Evolutionary conservation across 352 stramenopile genomes (phyloP).

Genomic region (Pythium rhizo-oryzae): DNA sequence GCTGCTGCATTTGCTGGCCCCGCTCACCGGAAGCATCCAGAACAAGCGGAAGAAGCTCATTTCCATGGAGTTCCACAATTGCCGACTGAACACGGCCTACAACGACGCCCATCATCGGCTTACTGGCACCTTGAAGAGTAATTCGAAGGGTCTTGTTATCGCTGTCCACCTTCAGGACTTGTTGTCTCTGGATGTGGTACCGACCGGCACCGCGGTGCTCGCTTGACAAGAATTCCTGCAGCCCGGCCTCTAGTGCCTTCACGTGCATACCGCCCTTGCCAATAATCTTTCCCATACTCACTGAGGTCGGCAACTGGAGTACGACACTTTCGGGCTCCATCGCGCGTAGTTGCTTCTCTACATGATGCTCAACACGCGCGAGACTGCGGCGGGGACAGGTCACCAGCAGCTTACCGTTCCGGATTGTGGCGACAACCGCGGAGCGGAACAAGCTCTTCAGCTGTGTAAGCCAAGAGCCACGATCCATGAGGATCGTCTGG

Average conservation of each 20-base stretch:
- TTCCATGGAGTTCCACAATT: slow-evolving; percentile 19
- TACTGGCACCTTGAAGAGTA: slow-evolving; percentile 25
- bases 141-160: slow-evolving; percentile 3
- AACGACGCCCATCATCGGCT: slow-evolving; percentile 28
- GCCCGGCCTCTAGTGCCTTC: not conserved
- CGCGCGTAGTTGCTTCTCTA: not conserved
- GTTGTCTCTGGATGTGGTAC: not conserved
- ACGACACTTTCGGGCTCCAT: slow-evolving; percentile 10
- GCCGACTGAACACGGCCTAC: slow-evolving; percentile 27
- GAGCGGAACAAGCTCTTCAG: not conserved
- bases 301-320: not conserved
- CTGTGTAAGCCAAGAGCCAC: slow-evolving; percentile 13
- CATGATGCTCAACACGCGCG: slow-evolving; percentile 7
- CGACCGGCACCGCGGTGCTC: slow-evolving; percentile 3
- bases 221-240: slow-evolving; percentile 11
- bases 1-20: slow-evolving; percentile 28
- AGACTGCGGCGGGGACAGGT: slow-evolving; percentile 9
- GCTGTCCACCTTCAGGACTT: slow-evolving; percentile 3
- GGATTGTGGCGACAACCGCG: slow-evolving; percentile 4
- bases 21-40: slow-evolving; percentile 21
- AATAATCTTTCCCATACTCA: slow-evolving; percentile 15
- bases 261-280: slow-evolving; percentile 5
- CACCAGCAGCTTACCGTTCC: slow-evolving; percentile 9
- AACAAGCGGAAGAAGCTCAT: slow-evolving; percentile 18
- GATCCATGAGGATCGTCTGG: slow-evolving; percentile 9